Base-by-base conservation (phyloP, 129 eudicot species). In the Sambucus nigra region DNA sequence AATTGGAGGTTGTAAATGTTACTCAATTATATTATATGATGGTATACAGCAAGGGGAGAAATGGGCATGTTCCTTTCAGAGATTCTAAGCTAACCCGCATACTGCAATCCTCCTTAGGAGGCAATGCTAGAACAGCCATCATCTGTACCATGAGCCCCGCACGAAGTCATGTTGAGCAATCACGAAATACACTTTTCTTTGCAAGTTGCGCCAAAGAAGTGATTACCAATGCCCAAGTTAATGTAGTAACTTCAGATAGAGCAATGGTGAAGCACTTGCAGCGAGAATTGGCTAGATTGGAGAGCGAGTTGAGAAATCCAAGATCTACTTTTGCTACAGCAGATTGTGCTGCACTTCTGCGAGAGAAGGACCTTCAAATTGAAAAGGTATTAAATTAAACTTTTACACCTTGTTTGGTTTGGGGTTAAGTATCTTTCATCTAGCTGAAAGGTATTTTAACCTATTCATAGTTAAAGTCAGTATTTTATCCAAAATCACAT, bases 131-230 rank as follows among this genome's bases (percentile, higher is more conserved):
- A 73, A 86, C 99, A 22, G 99, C 99, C 52, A 80, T 92, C 59
- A 92, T 92, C 40, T 92, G 99, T 61, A 92, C 96, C 25, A 80
- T 92, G 99, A 92, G 99, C 73, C 99, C 99, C 64, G 99, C 99
- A 59, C 63, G 92, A 57, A 73, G 74, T 54, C 94, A 92, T 33
- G 94, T 82, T 38, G 96, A 92, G 78, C 96, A 92, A 65, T 92
- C 99, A 45, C 82, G 96, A 76, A 92, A 92, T 60, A 92, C 99
- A 18, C 94, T 92, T 53, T 67, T 82, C 19, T 92, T 92, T 64
- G 99, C 99, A 64, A 79, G 96, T 52, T 92, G 99, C 65, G 99
- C 99, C 21, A 92, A 92, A 65, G 99, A 92, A 75, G 94, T 92
- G 41, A 67, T 80, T 29, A 92, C 96, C 7, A 86, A 70, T 70